Percentiles rank a stretch among this genome's conserved stretches.
Evolutionary conservation across 768 basidiomycete genomes (phyloP).

Genomic region (Porphyrellus cyaneotinctus): DNA sequence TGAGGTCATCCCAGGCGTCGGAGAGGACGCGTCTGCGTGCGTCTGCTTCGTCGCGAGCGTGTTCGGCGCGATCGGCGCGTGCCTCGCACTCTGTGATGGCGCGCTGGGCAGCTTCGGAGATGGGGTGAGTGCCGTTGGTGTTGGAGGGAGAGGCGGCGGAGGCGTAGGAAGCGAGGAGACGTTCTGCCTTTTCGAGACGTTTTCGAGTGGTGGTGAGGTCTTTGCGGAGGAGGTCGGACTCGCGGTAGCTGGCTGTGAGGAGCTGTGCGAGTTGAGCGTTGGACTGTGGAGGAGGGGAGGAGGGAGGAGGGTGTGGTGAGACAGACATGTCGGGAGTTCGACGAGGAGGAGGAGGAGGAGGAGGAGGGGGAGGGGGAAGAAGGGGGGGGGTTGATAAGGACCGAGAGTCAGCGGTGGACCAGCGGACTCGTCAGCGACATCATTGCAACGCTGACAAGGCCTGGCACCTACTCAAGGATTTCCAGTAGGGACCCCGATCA

Average conservation of each 20-base stretch:
- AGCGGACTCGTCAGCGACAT: slow-evolving; percentile 26
- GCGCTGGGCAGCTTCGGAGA: slow-evolving; percentile 34
- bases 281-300: slow-evolving; percentile 29
- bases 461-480: slow-evolving; percentile 6
- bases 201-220: slow-evolving; percentile 41
- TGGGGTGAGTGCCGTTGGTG: slow-evolving; percentile 12
- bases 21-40: slow-evolving; percentile 41
- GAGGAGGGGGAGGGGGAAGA: too few species aligned
- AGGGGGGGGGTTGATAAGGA: slow-evolving; percentile 22
- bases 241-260: slow-evolving; percentile 50
- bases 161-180: slow-evolving; percentile 33
- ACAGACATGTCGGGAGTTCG: slow-evolving; percentile 14
- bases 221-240: slow-evolving; percentile 46
- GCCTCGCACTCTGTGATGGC: slow-evolving; percentile 45
- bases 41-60: slow-evolving; percentile 52
- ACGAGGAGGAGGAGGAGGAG: background rate
- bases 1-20: slow-evolving; percentile 50
- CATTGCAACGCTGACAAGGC: slow-evolving; percentile 29
- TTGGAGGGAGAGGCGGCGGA: slow-evolving; percentile 19
- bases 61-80: slow-evolving; percentile 48
- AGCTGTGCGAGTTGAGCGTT: slow-evolving; percentile 56
- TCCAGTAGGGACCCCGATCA: slow-evolving; percentile 20
- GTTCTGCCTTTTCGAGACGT: slow-evolving; percentile 55
- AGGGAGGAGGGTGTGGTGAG: slow-evolving; percentile 13
- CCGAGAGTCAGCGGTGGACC: too few species aligned